These are phyloP conservation scores for Macadamia tetraphylla DNA, from an alignment of 164 flowering plant genomes.

Conservation along the genomic window DNA sequence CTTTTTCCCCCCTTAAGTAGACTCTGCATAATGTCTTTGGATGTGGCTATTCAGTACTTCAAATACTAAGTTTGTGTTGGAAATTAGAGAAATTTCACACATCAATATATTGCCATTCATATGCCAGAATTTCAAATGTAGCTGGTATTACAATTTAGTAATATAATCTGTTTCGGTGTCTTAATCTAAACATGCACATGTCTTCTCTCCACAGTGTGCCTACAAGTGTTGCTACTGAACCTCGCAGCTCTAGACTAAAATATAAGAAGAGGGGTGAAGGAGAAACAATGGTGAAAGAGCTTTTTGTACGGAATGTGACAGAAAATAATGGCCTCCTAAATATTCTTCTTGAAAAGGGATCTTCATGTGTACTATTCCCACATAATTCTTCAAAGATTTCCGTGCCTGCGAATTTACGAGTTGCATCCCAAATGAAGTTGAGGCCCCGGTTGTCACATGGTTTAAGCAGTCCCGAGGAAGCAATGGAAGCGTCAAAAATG, in stretches of 20 bases:
- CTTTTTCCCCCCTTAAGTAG: too few species aligned
- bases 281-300: slow-evolving; percentile 69
- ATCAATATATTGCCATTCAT: too few species aligned
- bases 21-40: too few species aligned
- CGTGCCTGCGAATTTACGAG: slow-evolving; percentile 39
- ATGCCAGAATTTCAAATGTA: too few species aligned
- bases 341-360: slow-evolving; percentile 61
- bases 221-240: slow-evolving; percentile 38
- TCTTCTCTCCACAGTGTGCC: slow-evolving; percentile 45
- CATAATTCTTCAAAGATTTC: slow-evolving; percentile 47
- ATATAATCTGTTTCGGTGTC: too few species aligned
- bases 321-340: slow-evolving; percentile 67
- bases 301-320: slow-evolving; percentile 63
- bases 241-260: slow-evolving; percentile 86
- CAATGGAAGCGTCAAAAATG: slow-evolving; percentile 26
- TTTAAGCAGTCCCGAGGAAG: slow-evolving; percentile 42
- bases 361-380: slow-evolving; percentile 69
- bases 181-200: background rate
- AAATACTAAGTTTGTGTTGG: too few species aligned
- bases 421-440: slow-evolving; percentile 40
- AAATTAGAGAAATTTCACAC: too few species aligned
- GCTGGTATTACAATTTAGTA: background rate
- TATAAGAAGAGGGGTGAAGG: slow-evolving; percentile 87
- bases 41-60: too few species aligned
- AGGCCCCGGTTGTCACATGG: slow-evolving; percentile 43